Percentiles rank a stretch among this genome's conserved stretches.
Evolutionary conservation across 345 rosid species (phyloP).

Genomic region (Physaria fendleri): DNA sequence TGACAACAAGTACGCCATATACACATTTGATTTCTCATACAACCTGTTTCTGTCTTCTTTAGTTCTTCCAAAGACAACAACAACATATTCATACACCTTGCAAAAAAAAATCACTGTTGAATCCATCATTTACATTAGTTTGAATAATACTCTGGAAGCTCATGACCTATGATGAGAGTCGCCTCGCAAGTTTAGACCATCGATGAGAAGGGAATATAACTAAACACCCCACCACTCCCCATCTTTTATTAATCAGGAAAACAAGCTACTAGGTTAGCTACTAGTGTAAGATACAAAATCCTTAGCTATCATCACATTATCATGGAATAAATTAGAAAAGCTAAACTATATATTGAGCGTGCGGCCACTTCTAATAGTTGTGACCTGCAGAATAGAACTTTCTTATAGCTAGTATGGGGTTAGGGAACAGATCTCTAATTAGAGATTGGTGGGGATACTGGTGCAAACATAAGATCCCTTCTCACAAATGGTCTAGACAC

Average conservation of each 20-base stretch:
- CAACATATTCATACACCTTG: background rate
- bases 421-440: too few species aligned
- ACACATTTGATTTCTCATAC: background rate
- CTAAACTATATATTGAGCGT: too few species aligned
- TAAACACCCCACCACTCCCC: slow-evolving; percentile 1
- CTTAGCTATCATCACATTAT: slow-evolving; percentile 33
- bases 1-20: slow-evolving; percentile 27
- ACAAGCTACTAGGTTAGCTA: background rate
- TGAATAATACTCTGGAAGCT: background rate
- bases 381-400: too few species aligned
- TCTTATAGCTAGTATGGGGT: too few species aligned
- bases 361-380: too few species aligned
- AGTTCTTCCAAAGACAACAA: slow-evolving; percentile 1
- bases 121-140: background rate
- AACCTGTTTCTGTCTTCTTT: background rate
- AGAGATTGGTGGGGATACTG: slow-evolving; percentile 39
- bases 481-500: slow-evolving; percentile 39
- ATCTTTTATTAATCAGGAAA: background rate
- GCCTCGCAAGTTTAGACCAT: slow-evolving; percentile 30
- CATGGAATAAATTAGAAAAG: too few species aligned
- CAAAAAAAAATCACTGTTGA: slow-evolving; percentile 6
- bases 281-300: background rate
- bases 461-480: slow-evolving; percentile 34
- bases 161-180: slow-evolving; percentile 13
- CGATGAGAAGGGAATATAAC: slow-evolving; percentile 32